Conservation (phyloP, 257 asterid genomes). For the Capsicum baccatum region DNA sequence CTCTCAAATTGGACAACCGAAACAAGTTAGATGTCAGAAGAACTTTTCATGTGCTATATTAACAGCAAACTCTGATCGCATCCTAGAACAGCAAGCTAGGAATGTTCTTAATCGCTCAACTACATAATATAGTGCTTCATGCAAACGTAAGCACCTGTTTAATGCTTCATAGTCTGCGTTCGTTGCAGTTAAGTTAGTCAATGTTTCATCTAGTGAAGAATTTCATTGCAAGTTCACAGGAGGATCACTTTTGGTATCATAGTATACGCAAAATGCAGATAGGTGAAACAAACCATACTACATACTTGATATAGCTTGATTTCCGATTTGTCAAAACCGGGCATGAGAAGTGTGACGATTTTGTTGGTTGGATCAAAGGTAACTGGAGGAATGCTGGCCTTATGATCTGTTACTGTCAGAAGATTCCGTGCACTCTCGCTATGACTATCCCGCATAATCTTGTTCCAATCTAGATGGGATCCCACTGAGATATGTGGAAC, state of each 20-base stretch:
- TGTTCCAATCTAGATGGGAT: constrained; percentile 56
- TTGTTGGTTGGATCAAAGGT: constrained; percentile 62
- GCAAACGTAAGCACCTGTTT: background rate
- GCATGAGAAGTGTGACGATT: constrained; percentile 86
- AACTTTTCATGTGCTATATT: background rate
- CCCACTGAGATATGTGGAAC: constrained; percentile 58
- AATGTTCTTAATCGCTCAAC: background rate
- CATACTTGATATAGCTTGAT: constrained; percentile 93
- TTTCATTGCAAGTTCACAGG: background rate
- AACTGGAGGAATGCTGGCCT: constrained; percentile 49
- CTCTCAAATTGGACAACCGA: background rate
- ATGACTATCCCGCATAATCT: constrained; percentile 46
- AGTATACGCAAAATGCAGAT: background rate
- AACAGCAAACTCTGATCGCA: background rate
- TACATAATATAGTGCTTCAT: constrained; percentile 9
- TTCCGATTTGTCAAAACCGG: constrained; percentile 97
- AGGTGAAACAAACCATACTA: too few relatives aligned
- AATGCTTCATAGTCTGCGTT: background rate
- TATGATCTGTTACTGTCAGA: constrained; percentile 43
- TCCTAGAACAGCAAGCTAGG: background rate
- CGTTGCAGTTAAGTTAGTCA: background rate
- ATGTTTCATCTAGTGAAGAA: background rate
- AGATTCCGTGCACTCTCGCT: constrained; percentile 64
- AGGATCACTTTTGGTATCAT: background rate
- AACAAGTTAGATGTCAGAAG: background rate